These are phyloP conservation scores for Penicillium digitatum DNA, from an alignment of 2,329 filamentous ascomycete genomes.

Conservation along the genomic window DNA sequence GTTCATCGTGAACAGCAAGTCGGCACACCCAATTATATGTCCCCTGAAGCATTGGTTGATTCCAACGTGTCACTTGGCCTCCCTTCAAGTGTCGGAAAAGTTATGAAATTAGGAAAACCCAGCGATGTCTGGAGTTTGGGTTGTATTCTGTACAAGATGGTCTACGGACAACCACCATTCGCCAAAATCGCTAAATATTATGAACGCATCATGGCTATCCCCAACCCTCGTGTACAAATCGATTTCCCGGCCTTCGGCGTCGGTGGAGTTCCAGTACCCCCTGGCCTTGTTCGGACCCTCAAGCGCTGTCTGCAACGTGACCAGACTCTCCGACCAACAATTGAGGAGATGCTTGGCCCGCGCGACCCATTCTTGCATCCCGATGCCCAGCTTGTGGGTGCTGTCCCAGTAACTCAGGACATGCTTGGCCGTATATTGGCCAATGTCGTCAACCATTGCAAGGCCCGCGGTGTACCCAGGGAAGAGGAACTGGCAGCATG, in stretches of 20 bases:
- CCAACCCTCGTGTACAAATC: constrained; percentile 48
- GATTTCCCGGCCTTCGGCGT: constrained; percentile 46
- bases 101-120: constrained; percentile 94
- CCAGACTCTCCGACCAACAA: constrained; percentile 53
- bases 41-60: constrained; percentile 87
- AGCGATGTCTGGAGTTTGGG: constrained; percentile 95
- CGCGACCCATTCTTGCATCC: constrained; percentile 57
- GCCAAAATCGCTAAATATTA: constrained; percentile 86
- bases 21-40: constrained; percentile 98
- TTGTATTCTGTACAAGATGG: constrained; percentile 97
- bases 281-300: constrained; percentile 54
- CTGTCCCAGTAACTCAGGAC: constrained; percentile 54
- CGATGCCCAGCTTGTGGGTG: constrained; percentile 46
- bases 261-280: constrained; percentile 51
- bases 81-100: constrained; percentile 54
- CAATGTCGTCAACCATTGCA: constrained; percentile 58
- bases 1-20: constrained; percentile 94
- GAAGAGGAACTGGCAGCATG: constrained; percentile 53
- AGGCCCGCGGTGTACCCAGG: constrained; percentile 52
- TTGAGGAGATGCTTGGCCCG: constrained; percentile 54
- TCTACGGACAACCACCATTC: constrained; percentile 94
- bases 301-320: constrained; percentile 58
- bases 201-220: constrained; percentile 63
- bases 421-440: constrained; percentile 57
- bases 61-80: constrained; percentile 62